These are phyloP conservation scores for Fraxinus nigra DNA, from an alignment of 305 asterid genomes.

Conservation along the genomic window DNA sequence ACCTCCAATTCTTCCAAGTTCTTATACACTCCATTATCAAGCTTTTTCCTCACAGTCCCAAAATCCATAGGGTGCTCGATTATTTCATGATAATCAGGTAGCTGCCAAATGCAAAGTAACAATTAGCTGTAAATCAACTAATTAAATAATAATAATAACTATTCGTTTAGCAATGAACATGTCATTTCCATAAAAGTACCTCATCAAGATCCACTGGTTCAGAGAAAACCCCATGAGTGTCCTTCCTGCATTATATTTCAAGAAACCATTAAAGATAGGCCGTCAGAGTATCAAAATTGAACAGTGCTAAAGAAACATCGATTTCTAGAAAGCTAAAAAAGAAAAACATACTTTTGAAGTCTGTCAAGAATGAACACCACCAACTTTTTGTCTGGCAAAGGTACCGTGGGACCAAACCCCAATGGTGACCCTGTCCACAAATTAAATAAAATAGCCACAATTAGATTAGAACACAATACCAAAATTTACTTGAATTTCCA, in stretches of 20 bases:
- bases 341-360: slow-evolving; percentile 74
- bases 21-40: slow-evolving; percentile 47
- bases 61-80: slow-evolving; percentile 86
- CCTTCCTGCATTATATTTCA: slow-evolving; percentile 66
- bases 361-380: slow-evolving; percentile 88
- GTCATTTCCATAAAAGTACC: slow-evolving; percentile 39
- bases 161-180: neutral
- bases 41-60: slow-evolving; percentile 81
- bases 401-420: slow-evolving; percentile 77
- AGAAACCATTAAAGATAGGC: slow-evolving; percentile 21
- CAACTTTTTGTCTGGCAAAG: slow-evolving; percentile 92
- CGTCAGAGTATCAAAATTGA: slow-evolving; percentile 23
- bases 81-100: slow-evolving; percentile 86
- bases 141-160: slow-evolving; percentile 3
- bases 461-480: slow-evolving; percentile 31
- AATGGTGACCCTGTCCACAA: slow-evolving; percentile 69
- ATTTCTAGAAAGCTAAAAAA: slow-evolving; percentile 24
- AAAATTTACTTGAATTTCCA: slow-evolving; percentile 25
- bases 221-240: slow-evolving; percentile 75
- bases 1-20: slow-evolving; percentile 81
- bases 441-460: slow-evolving; percentile 33
- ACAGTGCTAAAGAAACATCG: slow-evolving; percentile 20
- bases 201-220: slow-evolving; percentile 82
- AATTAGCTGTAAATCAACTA: slow-evolving; percentile 27
- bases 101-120: slow-evolving; percentile 61